These are phyloP conservation scores for Penicillium griseofulvum DNA, from an alignment of 2,329 filamentous ascomycete genomes.

Conservation along the genomic window DNA sequence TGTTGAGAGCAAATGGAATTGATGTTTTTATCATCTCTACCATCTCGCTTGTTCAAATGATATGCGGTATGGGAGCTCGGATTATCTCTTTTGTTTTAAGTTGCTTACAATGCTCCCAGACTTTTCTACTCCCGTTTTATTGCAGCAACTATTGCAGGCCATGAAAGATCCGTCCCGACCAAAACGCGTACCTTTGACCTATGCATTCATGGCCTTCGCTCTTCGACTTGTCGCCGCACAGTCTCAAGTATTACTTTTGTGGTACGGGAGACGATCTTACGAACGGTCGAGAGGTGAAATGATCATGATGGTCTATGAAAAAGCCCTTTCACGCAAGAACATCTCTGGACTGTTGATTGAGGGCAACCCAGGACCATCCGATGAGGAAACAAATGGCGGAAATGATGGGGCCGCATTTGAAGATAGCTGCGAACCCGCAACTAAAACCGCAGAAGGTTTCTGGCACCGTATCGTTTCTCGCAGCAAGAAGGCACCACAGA, in stretches of 20 bases:
- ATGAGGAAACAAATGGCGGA: slow-evolving; percentile 13
- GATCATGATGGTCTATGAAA: slow-evolving; percentile 81
- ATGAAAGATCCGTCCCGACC: slow-evolving; percentile 57
- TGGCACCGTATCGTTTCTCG: slow-evolving; percentile 25
- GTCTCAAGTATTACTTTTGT: slow-evolving; percentile 66
- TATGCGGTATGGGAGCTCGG: slow-evolving; percentile 44
- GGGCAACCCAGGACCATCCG: slow-evolving; percentile 25
- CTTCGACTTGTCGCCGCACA: slow-evolving; percentile 63
- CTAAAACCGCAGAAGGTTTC: slow-evolving; percentile 26
- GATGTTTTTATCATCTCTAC: slow-evolving; percentile 68
- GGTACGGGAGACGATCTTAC: slow-evolving; percentile 81
- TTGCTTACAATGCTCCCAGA: slow-evolving; percentile 32
- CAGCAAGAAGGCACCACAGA: slow-evolving; percentile 26
- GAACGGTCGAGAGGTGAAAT: slow-evolving; percentile 81
- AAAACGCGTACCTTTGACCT: slow-evolving; percentile 60
- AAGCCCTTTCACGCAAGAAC: slow-evolving; percentile 67
- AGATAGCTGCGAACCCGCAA: slow-evolving; percentile 6
- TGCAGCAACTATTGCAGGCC: slow-evolving; percentile 68
- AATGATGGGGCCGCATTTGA: slow-evolving; percentile 10
- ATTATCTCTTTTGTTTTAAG: slow-evolving; percentile 17
- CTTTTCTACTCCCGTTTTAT: slow-evolving; percentile 62
- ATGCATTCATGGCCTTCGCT: slow-evolving; percentile 61
- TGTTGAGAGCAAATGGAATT: slow-evolving; percentile 73
- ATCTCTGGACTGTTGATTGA: slow-evolving; percentile 38
- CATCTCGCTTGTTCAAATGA: slow-evolving; percentile 63